These are phyloP conservation scores for Cryphonectria nitschkei DNA, from an alignment of 2,329 filamentous ascomycete genomes.

Conservation along the genomic window DNA sequence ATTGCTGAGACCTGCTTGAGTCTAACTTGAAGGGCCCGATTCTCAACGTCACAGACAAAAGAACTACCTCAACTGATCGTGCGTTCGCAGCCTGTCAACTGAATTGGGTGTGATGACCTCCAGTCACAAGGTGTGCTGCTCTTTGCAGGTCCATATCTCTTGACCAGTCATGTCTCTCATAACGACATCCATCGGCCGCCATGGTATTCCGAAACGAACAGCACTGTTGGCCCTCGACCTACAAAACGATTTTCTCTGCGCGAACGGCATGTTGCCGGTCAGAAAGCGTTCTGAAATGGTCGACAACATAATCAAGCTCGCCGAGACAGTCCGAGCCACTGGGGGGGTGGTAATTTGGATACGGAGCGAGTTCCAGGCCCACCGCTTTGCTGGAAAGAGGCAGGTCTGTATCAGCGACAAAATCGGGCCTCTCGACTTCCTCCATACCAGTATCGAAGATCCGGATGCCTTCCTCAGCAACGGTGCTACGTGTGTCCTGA, in stretches of 20 bases:
- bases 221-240: conserved; percentile 84
- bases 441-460: conserved; percentile 19
- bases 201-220: conserved; percentile 58
- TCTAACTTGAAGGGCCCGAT: too few relatives aligned
- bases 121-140: background rate
- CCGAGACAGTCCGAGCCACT: conserved; percentile 71
- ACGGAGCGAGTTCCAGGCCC: conserved; percentile 70
- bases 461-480: conserved; percentile 45
- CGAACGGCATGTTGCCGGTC: conserved; percentile 69
- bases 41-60: background rate
- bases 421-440: too few relatives aligned
- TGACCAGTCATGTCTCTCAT: background rate
- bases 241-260: conserved; percentile 84
- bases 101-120: background rate
- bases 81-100: background rate
- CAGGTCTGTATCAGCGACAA: conserved; percentile 41
- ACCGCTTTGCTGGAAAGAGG: conserved; percentile 59
- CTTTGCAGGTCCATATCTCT: background rate
- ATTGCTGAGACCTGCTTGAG: background rate
- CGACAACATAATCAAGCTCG: conserved; percentile 67
- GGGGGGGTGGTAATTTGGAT: conserved; percentile 82
- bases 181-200: background rate
- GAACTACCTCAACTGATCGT: background rate
- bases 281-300: conserved; percentile 67
- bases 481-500: conserved; percentile 43